Conservation (phyloP, 2,329 filamentous ascomycete genomes). For the Fusarium stilboides region DNA sequence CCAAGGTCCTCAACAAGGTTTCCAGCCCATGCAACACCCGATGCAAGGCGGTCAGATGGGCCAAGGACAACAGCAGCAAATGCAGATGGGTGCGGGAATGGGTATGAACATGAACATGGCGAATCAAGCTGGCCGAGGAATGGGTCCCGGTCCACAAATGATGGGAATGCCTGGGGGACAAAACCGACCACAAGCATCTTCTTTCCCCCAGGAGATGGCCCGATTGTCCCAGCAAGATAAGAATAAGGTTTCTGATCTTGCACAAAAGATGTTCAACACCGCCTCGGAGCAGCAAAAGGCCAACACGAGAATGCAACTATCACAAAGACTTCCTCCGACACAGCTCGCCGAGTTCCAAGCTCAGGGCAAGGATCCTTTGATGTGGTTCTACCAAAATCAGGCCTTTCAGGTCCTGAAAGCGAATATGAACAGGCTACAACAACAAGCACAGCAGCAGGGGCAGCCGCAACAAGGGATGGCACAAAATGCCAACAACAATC, state of each 20-base stretch:
- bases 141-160: constrained; percentile 60
- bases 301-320: constrained; percentile 49
- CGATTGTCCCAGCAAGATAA: constrained; percentile 62
- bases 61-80: constrained; percentile 57
- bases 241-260: constrained; percentile 62
- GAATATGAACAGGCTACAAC: constrained; percentile 51
- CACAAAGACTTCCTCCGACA: constrained; percentile 59
- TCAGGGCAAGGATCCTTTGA: constrained; percentile 64
- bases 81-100: constrained; percentile 51
- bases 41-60: constrained; percentile 70
- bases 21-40: constrained; percentile 71
- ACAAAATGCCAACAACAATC: constrained; percentile 54
- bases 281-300: constrained; percentile 64
- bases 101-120: constrained; percentile 54
- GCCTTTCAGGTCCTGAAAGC: constrained; percentile 56
- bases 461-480: constrained; percentile 50
- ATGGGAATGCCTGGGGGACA: constrained; percentile 57
- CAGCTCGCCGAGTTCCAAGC: constrained; percentile 62
- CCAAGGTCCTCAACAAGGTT: constrained; percentile 67
- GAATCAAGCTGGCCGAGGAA: constrained; percentile 58
- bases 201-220: constrained; percentile 55
- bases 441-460: constrained; percentile 38
- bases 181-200: constrained; percentile 49
- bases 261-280: constrained; percentile 57
- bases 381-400: constrained; percentile 66